Base-by-base conservation (phyloP, 208 protist genomes). In the Crithidia bombi region DNA sequence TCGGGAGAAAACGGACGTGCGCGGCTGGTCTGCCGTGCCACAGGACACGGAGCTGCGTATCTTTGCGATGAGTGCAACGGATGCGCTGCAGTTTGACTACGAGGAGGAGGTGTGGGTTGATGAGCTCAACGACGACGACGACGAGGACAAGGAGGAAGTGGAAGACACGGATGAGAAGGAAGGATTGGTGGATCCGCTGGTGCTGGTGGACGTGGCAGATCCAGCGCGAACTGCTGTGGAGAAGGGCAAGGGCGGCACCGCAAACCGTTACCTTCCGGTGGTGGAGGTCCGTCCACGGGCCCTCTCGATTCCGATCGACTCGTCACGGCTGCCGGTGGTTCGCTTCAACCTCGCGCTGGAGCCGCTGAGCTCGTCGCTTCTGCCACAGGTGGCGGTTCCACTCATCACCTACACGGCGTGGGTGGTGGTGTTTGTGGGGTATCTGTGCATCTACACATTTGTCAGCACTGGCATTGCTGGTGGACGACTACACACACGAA, bases 21-120 rank as follows among this genome's bases (percentile, higher is more conserved):
- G 26, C 2, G 52, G 47, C 15, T 71, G 57, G 56, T 12, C 51
- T 3, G 23, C 58, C 10, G 51, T 49, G 59, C 81, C 70, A 19
- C 76, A 79, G 47, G 81, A 83, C 64, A 86, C 81, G 38, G 72
- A 83, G 52, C 39, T 86, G 59, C 35, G 67, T 0, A 52, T 74
- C 2, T 70, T 86, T 10, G 30, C 51, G 30, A 76, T 65, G 44
- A 70, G 73, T 23, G 23, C 33, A 2, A 49, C 41, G 49, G 59
- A 67, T 47, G 68, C 65, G 6, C 54, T 56, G 14, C 39, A 55
- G 36, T 79, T 85, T 28, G 47, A 50, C 21, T 19, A 21, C n/a
- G 67, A 81, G 11, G 75, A 78, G 43, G 59, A 47, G 21, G 54
- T 78, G n/a, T 70, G 57, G 67, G 10, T 72, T 0, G 65, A 78